Conservation (phyloP, 345 rosid species). For the Boechera retrofracta region DNA sequence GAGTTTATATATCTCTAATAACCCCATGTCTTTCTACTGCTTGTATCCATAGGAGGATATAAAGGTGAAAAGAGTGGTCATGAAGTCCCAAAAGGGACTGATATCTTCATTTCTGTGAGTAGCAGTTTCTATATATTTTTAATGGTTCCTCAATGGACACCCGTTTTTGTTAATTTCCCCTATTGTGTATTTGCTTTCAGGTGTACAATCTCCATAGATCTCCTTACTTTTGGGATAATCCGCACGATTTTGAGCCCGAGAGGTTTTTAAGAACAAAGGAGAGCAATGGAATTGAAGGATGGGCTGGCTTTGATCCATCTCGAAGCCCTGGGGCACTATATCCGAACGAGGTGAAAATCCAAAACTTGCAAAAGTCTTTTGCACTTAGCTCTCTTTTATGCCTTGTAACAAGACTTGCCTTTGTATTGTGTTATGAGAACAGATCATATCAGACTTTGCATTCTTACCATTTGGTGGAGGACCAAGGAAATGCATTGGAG, state of each 20-base stretch:
- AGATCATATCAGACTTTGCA: conserved; percentile 84
- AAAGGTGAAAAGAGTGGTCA: conserved; percentile 78
- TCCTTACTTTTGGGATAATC: conserved; percentile 87
- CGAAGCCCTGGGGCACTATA: conserved; percentile 92
- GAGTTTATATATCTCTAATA: neutral
- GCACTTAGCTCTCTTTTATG: neutral
- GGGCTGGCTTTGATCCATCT: conserved; percentile 92
- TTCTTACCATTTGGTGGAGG: conserved; percentile 96
- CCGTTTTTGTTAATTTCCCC: neutral
- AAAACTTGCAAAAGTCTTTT: neutral
- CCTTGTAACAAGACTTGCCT: conserved; percentile 20
- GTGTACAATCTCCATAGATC: conserved; percentile 92
- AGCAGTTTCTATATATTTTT: neutral
- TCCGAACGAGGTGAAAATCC: conserved; percentile 72
- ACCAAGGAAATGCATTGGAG: conserved; percentile 91
- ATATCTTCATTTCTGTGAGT: conserved; percentile 86
- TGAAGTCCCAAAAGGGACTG: conserved; percentile 80
- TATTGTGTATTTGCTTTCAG: conserved; percentile 46
- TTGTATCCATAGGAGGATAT: conserved; percentile 68
- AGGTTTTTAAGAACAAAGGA: conserved; percentile 63
- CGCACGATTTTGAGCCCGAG: conserved; percentile 80
- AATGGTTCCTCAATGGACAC: neutral
- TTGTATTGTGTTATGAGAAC: conserved; percentile 39
- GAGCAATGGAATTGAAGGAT: conserved; percentile 72
- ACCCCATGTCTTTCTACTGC: neutral